A percentile compares a stretch with the other conserved stretches of the same genome.
Evolutionary conservation across 75 land plant genomes (phyloP).

Genomic region (Picea sitchensis): DNA sequence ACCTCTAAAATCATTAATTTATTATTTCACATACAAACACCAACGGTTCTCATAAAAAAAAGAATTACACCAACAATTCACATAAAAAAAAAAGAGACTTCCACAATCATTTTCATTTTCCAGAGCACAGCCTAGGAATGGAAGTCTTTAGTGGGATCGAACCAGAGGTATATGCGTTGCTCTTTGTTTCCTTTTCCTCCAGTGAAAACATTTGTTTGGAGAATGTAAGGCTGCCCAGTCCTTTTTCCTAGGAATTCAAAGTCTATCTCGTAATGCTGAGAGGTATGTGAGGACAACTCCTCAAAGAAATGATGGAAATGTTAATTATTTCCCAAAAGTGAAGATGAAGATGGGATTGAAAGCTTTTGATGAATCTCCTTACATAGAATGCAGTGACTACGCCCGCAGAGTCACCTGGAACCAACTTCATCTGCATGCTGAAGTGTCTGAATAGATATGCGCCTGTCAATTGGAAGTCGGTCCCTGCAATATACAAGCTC

Average conservation of each 20-base stretch:
- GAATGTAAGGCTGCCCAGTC: conserved; percentile 55
- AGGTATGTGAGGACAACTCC: conserved; percentile 65
- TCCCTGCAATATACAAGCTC: conserved; percentile 5
- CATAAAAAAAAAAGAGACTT: conserved; percentile 24
- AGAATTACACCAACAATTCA: conserved; percentile 9
- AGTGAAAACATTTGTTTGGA: conserved; percentile 75
- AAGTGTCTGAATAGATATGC: conserved; percentile 16
- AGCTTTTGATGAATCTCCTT: background rate
- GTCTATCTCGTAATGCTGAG: conserved; percentile 76
- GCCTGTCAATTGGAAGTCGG: conserved; percentile 12
- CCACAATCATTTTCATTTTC: conserved; percentile 55
- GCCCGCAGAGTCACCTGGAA: conserved; percentile 20
- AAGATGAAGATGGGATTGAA: background rate
- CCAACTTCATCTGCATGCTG: conserved; percentile 24
- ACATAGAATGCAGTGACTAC: conserved; percentile 20
- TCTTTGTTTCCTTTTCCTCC: conserved; percentile 69
- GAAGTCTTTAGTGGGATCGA: conserved; percentile 61
- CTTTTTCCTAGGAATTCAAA: conserved; percentile 80
- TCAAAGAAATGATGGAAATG: background rate
- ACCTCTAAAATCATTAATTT: background rate
- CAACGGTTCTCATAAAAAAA: too few species aligned
- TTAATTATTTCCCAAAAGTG: too few species aligned
- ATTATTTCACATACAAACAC: background rate
- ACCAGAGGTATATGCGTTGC: conserved; percentile 74
- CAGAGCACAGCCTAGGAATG: conserved; percentile 62